Conservation (phyloP, 495 filamentous ascomycete species). For the Cercophora scortea region DNA sequence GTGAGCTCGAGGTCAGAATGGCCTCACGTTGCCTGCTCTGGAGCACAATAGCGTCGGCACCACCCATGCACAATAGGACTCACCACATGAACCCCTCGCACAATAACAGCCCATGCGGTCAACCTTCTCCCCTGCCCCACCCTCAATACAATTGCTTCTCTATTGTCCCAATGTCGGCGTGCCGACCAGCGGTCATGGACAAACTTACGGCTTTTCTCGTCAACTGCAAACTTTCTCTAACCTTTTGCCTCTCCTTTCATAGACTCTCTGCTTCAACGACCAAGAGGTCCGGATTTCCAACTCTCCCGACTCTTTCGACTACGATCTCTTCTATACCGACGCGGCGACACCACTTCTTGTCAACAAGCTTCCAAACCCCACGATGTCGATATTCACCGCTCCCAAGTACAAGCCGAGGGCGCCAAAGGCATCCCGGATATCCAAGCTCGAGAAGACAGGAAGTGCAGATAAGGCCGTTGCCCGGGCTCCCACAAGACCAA, state of each 20-base stretch:
- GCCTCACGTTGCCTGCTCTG: neutral
- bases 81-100: neutral
- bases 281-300: conserved; percentile 27
- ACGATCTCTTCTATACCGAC: conserved; percentile 36
- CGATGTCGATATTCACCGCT: conserved; percentile 34
- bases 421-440: conserved; percentile 5
- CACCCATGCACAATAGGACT: neutral
- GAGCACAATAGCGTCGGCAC: neutral
- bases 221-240: too few species aligned
- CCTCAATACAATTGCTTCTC: too few species aligned
- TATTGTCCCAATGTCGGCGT: too few species aligned
- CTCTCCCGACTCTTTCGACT: conserved; percentile 25
- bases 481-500: conserved; percentile 3
- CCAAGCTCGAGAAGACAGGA: conserved; percentile 1
- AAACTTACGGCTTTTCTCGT: too few species aligned
- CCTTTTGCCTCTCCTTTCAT: neutral
- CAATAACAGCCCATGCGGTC: neutral
- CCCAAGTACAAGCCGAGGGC: conserved; percentile 36
- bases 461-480: neutral
- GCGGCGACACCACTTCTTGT: conserved; percentile 19
- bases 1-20: neutral
- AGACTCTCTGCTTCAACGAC: conserved; percentile 35
- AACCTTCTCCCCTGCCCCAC: too few species aligned
- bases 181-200: too few species aligned
- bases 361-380: conserved; percentile 30